Evolutionary conservation across 371 early-diverging fungal species (phyloP).

Genomic region (Apophysomyces elegans): DNA sequence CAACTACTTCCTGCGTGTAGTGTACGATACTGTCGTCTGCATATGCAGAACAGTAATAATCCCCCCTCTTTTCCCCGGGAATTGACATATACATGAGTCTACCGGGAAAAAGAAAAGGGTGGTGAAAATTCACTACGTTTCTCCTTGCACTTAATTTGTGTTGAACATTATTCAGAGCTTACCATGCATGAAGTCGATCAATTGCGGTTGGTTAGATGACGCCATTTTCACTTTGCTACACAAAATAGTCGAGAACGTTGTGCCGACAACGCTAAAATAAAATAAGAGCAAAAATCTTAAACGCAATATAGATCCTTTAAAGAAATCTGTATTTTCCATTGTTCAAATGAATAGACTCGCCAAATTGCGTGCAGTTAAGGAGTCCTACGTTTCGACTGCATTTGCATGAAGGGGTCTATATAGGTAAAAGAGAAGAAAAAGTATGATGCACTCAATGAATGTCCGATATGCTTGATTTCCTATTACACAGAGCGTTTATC

Average conservation of each 20-base stretch:
- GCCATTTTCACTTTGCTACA: slow-evolving; percentile 1
- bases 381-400: not conserved
- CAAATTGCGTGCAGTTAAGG: slow-evolving; percentile 6
- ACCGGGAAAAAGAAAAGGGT: too few relatives aligned
- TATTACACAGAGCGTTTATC: not conserved
- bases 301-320: not conserved
- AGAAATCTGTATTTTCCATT: too few relatives aligned
- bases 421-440: not conserved
- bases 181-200: not conserved
- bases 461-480: not conserved
- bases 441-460: not conserved
- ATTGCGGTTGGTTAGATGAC: not conserved
- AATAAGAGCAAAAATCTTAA: not conserved
- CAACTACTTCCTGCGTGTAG: too few relatives aligned
- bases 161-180: not conserved
- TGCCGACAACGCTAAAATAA: not conserved
- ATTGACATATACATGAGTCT: too few relatives aligned
- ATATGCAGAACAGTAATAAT: too few relatives aligned
- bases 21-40: too few relatives aligned
- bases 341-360: not conserved
- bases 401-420: slow-evolving; percentile 1
- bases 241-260: slow-evolving; percentile 1
- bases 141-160: too few relatives aligned
- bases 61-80: too few relatives aligned
- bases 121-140: too few relatives aligned